These are phyloP conservation scores for Chaetomium sp. DNA, from an alignment of 2,329 filamentous ascomycete species.

Conservation along the genomic window DNA sequence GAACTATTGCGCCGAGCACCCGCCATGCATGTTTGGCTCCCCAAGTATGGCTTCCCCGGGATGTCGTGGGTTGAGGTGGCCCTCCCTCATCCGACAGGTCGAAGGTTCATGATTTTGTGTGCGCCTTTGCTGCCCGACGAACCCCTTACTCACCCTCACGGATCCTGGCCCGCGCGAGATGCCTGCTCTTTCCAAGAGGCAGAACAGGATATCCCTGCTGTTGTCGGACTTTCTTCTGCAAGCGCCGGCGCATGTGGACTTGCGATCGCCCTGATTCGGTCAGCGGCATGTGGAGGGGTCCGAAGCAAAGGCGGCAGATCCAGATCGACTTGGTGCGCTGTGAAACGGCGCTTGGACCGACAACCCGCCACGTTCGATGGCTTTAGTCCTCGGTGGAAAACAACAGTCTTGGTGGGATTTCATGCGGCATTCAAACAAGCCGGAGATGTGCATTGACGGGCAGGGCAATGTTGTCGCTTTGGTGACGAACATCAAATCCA, in stretches of 20 bases:
- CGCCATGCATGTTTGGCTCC: constrained; percentile 1
- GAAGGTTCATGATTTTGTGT: constrained; percentile 6
- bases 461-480: too few relatives aligned
- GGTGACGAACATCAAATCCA: too few relatives aligned
- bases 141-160: background rate
- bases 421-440: too few relatives aligned
- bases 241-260: constrained; percentile 7
- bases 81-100: constrained; percentile 9
- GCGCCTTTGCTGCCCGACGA: constrained; percentile 19
- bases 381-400: background rate
- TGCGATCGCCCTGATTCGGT: constrained; percentile 12
- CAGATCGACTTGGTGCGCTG: constrained; percentile 8
- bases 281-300: background rate
- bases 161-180: constrained; percentile 12
- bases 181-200: background rate
- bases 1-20: background rate
- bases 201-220: constrained; percentile 15
- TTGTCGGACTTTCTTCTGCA: constrained; percentile 9
- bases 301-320: constrained; percentile 10
- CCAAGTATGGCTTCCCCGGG: constrained; percentile 1
- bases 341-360: background rate
- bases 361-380: constrained; percentile 1
- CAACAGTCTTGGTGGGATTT: background rate
- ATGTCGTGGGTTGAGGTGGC: background rate
- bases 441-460: too few relatives aligned